Percentiles rank a stretch among this genome's conserved stretches.
Conservation (phyloP, 2,329 filamentous ascomycete genomes). For the Claviceps sp. region DNA sequence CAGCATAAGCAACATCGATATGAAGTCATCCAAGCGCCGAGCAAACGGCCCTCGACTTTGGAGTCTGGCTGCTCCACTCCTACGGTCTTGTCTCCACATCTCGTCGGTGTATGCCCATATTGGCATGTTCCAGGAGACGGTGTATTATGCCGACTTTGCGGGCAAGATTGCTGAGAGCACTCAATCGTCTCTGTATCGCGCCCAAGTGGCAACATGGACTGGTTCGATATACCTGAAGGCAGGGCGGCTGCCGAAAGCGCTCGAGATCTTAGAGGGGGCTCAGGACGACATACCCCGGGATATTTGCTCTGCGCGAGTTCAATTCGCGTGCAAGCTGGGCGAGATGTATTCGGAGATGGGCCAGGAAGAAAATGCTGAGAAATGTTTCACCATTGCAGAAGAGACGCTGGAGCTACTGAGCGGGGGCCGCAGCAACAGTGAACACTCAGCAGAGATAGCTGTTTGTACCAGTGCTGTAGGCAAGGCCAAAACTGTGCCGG, state of each 20-base stretch:
- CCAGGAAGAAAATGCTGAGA: constrained; percentile 28
- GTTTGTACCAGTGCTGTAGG: constrained; percentile 1
- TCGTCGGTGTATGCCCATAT: constrained; percentile 70
- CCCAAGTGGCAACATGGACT: constrained; percentile 40
- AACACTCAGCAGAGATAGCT: constrained; percentile 3
- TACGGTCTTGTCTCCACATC: constrained; percentile 58
- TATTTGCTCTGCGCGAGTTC: constrained; percentile 21
- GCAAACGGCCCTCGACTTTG: constrained; percentile 54
- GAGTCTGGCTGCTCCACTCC: constrained; percentile 61
- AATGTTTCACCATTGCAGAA: constrained; percentile 36
- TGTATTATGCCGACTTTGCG: constrained; percentile 79
- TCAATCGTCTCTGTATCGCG: constrained; percentile 43
- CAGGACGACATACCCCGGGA: constrained; percentile 35
- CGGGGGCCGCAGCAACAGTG: constrained; percentile 8
- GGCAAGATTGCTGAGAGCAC: constrained; percentile 61
- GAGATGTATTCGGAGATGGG: constrained; percentile 39
- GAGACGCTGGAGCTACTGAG: constrained; percentile 25
- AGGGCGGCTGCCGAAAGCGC: constrained; percentile 45
- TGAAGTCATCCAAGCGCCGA: constrained; percentile 10
- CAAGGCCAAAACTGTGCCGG: constrained; percentile 9
- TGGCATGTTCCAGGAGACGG: constrained; percentile 75
- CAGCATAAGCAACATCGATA: constrained; percentile 16
- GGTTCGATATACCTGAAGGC: constrained; percentile 43
- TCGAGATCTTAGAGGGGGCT: constrained; percentile 39
- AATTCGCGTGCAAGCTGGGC: constrained; percentile 41